Percentiles rank a stretch among this genome's conserved stretches.
Evolutionary conservation across 1,139 yeast species (phyloP).

Genomic region (Candida smagusa): DNA sequence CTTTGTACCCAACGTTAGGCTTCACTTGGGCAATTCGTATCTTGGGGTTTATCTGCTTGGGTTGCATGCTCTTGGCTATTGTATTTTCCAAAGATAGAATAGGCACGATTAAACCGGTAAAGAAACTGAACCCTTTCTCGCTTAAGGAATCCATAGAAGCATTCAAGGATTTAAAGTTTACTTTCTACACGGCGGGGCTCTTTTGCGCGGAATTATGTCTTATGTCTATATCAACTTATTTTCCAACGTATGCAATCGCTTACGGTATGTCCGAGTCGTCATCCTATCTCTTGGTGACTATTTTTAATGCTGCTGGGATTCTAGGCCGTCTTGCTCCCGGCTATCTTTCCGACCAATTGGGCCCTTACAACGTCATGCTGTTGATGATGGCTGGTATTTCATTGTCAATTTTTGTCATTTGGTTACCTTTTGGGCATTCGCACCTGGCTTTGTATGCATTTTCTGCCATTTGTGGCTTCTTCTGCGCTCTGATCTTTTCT

Average conservation of each 20-base stretch:
- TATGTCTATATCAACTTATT: constrained; percentile 45
- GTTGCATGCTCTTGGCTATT: constrained; percentile 23
- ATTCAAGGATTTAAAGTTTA: constrained; percentile 24
- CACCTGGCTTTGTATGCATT: constrained; percentile 31
- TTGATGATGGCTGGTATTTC: constrained; percentile 30
- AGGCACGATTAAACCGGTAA: constrained; percentile 4
- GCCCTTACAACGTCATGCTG: constrained; percentile 39
- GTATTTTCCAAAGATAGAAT: constrained; percentile 49
- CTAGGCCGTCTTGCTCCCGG: constrained; percentile 41
- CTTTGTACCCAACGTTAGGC: constrained; percentile 28
- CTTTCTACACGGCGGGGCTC: constrained; percentile 27
- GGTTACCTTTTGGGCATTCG: constrained; percentile 40
- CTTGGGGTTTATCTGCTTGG: constrained; percentile 31
- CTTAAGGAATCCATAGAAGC: constrained; percentile 10
- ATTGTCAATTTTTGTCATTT: constrained; percentile 30
- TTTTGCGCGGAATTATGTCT: constrained; percentile 56
- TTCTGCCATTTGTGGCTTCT: constrained; percentile 35
- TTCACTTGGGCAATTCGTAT: constrained; percentile 36
- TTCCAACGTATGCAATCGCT: constrained; percentile 42
- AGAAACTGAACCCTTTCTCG: background rate
- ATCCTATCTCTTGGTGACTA: constrained; percentile 35
- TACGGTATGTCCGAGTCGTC: constrained; percentile 36
- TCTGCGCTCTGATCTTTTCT: constrained; percentile 27
- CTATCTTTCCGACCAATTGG: constrained; percentile 33
- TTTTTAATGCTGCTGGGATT: constrained; percentile 40